These are phyloP conservation scores for Mycena sp. DNA, from an alignment of 1,284 basidiomycete genomes.

Conservation along the genomic window DNA sequence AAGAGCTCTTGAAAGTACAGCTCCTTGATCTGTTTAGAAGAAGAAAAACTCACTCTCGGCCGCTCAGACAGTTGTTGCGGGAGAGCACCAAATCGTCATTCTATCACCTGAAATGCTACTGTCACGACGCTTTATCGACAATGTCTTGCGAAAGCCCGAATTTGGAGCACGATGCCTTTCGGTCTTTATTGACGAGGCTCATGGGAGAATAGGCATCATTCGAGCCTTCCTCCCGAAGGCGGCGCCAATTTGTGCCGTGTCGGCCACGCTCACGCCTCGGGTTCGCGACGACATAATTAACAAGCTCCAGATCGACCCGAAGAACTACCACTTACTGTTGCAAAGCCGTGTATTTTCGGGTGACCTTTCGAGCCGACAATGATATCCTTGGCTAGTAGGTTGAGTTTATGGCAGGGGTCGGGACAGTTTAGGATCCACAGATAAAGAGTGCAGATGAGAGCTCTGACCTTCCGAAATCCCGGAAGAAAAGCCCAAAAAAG, in stretches of 20 bases:
- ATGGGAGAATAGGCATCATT: constrained; percentile 44
- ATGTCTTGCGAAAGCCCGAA: constrained; percentile 40
- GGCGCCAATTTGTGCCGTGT: constrained; percentile 47
- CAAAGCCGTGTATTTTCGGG: too few relatives aligned
- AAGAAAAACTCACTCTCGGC: neutral
- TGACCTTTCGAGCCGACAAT: too few relatives aligned
- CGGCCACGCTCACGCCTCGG: constrained; percentile 47
- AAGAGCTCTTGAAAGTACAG: constrained; percentile 21
- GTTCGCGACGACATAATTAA: constrained; percentile 43
- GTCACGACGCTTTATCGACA: constrained; percentile 41
- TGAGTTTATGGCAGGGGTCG: too few relatives aligned
- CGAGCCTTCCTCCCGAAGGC: constrained; percentile 44
- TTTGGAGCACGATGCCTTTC: too few relatives aligned
- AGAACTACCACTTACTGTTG: constrained; percentile 35
- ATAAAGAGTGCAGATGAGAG: too few relatives aligned
- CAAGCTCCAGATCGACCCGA: constrained; percentile 42
- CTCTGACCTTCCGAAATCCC: too few relatives aligned
- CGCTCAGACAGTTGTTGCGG: constrained; percentile 39
- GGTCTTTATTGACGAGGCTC: constrained; percentile 50
- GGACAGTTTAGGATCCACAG: too few relatives aligned
- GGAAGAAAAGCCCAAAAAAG: too few relatives aligned
- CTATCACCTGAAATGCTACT: constrained; percentile 51
- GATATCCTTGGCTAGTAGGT: too few relatives aligned
- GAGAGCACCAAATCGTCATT: constrained; percentile 46
- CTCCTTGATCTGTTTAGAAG: neutral